A percentile compares a stretch with the other conserved stretches of the same genome.
phyloP scores from a whole-genome alignment of 1,139 yeast genomes.

The Geotrichum citri-aurantii region DNA sequence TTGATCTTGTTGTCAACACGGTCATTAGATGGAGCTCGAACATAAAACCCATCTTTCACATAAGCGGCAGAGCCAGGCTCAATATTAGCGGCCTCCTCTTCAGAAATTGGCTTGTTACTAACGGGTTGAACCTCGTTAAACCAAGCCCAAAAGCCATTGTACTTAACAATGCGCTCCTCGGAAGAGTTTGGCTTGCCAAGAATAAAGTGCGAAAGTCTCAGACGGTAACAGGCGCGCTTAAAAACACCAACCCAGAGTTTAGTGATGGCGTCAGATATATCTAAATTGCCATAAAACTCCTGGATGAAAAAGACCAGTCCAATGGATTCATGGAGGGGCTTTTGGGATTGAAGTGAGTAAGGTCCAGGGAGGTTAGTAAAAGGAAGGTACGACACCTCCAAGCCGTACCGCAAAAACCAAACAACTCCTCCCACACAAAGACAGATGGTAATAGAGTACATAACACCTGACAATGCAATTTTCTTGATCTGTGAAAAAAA shows the following conservation, averaged over 20 bases:
- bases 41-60: slow-evolving; percentile 66
- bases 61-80: slow-evolving; percentile 23
- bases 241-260: slow-evolving; percentile 62
- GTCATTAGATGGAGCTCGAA: slow-evolving; percentile 84
- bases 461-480: slow-evolving; percentile 66
- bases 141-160: slow-evolving; percentile 47
- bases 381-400: slow-evolving; percentile 32
- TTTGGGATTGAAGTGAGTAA: not conserved
- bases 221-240: slow-evolving; percentile 47
- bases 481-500: slow-evolving; percentile 66
- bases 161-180: slow-evolving; percentile 68
- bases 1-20: slow-evolving; percentile 55
- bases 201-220: slow-evolving; percentile 75
- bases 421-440: slow-evolving; percentile 70
- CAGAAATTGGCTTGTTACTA: slow-evolving; percentile 52
- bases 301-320: not conserved
- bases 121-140: slow-evolving; percentile 48
- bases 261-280: slow-evolving; percentile 23
- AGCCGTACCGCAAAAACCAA: slow-evolving; percentile 45
- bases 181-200: slow-evolving; percentile 60
- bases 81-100: slow-evolving; percentile 40
- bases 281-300: slow-evolving; percentile 32
- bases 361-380: slow-evolving; percentile 16
- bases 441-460: slow-evolving; percentile 67
- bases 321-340: slow-evolving; percentile 4